These are phyloP conservation scores for Halteria grandinella DNA, from an alignment of 73 alveolate species.

Conservation along the genomic window DNA sequence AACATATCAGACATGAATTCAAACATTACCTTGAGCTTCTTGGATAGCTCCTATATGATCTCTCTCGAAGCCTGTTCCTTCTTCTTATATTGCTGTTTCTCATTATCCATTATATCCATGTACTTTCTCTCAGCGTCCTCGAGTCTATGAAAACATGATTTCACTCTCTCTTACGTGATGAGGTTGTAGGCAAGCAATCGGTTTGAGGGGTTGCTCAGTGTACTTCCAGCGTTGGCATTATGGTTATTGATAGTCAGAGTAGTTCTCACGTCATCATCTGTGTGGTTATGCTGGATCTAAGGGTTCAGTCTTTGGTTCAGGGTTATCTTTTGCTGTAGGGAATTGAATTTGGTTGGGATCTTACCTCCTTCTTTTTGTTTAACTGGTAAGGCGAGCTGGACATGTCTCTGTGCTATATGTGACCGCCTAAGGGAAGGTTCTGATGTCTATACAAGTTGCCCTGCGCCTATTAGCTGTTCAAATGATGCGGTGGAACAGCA, in stretches of 20 bases:
- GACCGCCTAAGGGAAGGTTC: too few species aligned
- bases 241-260: not conserved
- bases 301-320: too few species aligned
- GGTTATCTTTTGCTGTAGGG: conserved; percentile 8
- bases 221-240: not conserved
- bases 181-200: conserved; percentile 11
- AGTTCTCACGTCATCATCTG: too few species aligned
- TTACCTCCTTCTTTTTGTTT: conserved; percentile 7
- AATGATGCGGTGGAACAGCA: too few species aligned
- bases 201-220: not conserved
- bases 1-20: not conserved
- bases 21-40: conserved; percentile 25
- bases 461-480: too few species aligned
- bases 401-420: too few species aligned
- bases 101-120: conserved; percentile 16
- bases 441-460: too few species aligned
- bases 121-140: conserved; percentile 10
- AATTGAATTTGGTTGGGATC: conserved; percentile 11
- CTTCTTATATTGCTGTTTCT: not conserved
- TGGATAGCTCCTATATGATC: conserved; percentile 15
- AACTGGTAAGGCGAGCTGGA: too few species aligned
- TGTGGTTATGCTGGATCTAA: too few species aligned
- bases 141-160: not conserved
- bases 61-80: conserved; percentile 39
- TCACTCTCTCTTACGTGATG: not conserved